Evolutionary conservation across 1,284 basidiomycete genomes (phyloP).

Genomic region (Dichomitus squalens): DNA sequence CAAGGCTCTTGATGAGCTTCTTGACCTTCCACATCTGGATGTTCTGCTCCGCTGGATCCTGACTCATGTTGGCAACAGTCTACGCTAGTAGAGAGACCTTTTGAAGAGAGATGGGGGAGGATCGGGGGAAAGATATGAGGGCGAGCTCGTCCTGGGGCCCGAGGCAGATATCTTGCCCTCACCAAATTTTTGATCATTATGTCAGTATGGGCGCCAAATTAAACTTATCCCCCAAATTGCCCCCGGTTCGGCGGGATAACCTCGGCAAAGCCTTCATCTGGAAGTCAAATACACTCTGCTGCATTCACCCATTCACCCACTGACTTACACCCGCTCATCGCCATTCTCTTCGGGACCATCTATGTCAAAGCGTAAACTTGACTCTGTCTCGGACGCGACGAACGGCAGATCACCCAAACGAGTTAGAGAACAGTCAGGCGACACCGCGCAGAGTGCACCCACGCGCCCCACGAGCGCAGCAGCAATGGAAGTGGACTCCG

Average conservation of each 20-base stretch:
- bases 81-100: slow-evolving; percentile 7
- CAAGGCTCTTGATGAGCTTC: slow-evolving; percentile 96
- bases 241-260: no score
- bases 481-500: not conserved
- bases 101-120: slow-evolving; percentile 5
- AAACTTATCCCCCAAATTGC: slow-evolving; percentile 3
- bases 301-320: no score
- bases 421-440: not conserved
- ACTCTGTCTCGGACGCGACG: slow-evolving; percentile 21
- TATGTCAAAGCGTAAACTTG: slow-evolving; percentile 40
- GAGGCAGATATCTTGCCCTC: slow-evolving; percentile 2
- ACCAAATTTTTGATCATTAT: slow-evolving; percentile 8
- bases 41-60: slow-evolving; percentile 82
- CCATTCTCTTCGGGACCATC: slow-evolving; percentile 17
- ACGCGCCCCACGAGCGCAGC: not conserved
- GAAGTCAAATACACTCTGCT: no score
- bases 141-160: slow-evolving; percentile 1
- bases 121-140: slow-evolving; percentile 1
- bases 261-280: no score
- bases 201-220: not conserved
- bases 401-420: slow-evolving; percentile 10
- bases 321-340: slow-evolving; percentile 4
- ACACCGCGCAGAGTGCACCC: not conserved
- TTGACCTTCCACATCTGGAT: slow-evolving; percentile 98
- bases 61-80: slow-evolving; percentile 59